Percentiles rank a stretch among this genome's conserved stretches.
These are phyloP conservation scores for Diaporthe australafricana DNA, from an alignment of 2,329 filamentous ascomycete genomes.

Conservation along the genomic window DNA sequence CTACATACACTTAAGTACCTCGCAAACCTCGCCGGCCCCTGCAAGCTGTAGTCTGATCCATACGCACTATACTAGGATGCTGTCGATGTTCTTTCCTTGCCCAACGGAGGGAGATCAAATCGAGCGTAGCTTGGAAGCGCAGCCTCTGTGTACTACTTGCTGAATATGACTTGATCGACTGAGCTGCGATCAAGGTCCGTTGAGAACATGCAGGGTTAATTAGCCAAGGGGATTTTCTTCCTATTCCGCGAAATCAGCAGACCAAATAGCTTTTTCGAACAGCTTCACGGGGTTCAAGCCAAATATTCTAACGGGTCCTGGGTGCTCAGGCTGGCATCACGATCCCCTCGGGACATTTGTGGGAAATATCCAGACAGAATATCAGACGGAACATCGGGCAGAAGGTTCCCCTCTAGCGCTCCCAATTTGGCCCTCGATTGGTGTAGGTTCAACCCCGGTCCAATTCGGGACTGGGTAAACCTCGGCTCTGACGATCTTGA, in stretches of 20 bases:
- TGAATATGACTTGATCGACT: neutral
- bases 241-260: neutral
- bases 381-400: slow-evolving; percentile 24
- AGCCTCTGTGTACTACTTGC: neutral
- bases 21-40: neutral
- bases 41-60: neutral
- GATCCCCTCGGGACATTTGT: neutral
- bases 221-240: slow-evolving; percentile 21
- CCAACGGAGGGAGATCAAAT: neutral
- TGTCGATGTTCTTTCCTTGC: neutral
- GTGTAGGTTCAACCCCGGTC: slow-evolving; percentile 23
- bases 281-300: neutral
- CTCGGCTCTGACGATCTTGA: slow-evolving; percentile 30
- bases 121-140: neutral
- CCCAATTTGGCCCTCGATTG: neutral
- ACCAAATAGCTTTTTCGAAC: neutral
- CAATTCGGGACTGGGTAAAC: slow-evolving; percentile 36
- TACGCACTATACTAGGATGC: neutral
- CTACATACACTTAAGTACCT: neutral
- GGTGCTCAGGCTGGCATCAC: slow-evolving; percentile 4
- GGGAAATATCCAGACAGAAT: neutral
- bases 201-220: slow-evolving; percentile 9
- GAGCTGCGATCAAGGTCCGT: neutral
- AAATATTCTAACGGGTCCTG: neutral
- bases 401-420: slow-evolving; percentile 33